A percentile compares a stretch with the other conserved stretches of the same genome.
Evolutionary conservation across 2,329 filamentous ascomycete genomes (phyloP).

Genomic region (Amylocarpus encephaloides): DNA sequence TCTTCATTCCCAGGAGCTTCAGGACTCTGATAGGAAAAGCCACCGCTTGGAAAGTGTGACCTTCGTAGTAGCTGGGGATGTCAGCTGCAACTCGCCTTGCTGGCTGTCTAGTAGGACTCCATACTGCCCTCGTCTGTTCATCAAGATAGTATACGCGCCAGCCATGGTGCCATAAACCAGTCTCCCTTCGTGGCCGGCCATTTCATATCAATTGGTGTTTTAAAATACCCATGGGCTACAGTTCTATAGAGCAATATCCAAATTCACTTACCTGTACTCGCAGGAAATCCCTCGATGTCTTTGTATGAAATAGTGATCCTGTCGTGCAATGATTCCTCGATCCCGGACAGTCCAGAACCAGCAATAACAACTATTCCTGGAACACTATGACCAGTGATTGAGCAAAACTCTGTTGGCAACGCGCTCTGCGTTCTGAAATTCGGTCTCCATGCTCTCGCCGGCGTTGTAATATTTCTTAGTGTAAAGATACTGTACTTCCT

Average conservation of each 20-base stretch:
- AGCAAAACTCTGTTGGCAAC: not conserved
- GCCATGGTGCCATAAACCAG: slow-evolving; percentile 17
- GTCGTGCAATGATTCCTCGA: slow-evolving; percentile 9
- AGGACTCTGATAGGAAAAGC: slow-evolving; percentile 61
- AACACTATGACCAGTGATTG: not conserved
- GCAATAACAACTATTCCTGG: slow-evolving; percentile 16
- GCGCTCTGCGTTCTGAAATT: no score
- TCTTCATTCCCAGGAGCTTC: slow-evolving; percentile 54
- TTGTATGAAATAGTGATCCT: slow-evolving; percentile 11
- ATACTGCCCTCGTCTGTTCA: slow-evolving; percentile 22
- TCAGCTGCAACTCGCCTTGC: no score
- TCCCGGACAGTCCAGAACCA: slow-evolving; percentile 15
- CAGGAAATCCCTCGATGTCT: slow-evolving; percentile 17
- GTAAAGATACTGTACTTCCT: no score
- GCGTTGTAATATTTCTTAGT: no score
- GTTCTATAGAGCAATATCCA: not conserved
- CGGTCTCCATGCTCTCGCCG: no score
- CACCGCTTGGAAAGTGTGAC: slow-evolving; percentile 54
- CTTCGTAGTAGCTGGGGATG: slow-evolving; percentile 53
- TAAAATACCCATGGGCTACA: not conserved
- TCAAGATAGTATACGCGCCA: slow-evolving; percentile 7
- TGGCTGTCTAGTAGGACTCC: not conserved
- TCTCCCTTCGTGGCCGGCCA: slow-evolving; percentile 17
- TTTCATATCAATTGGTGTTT: slow-evolving; percentile 1
- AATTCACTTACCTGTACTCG: slow-evolving; percentile 13